A percentile compares a stretch with the other conserved stretches of the same genome.
These are phyloP conservation scores for Amanita thiersii DNA, from an alignment of 768 basidiomycete genomes.

Conservation along the genomic window DNA sequence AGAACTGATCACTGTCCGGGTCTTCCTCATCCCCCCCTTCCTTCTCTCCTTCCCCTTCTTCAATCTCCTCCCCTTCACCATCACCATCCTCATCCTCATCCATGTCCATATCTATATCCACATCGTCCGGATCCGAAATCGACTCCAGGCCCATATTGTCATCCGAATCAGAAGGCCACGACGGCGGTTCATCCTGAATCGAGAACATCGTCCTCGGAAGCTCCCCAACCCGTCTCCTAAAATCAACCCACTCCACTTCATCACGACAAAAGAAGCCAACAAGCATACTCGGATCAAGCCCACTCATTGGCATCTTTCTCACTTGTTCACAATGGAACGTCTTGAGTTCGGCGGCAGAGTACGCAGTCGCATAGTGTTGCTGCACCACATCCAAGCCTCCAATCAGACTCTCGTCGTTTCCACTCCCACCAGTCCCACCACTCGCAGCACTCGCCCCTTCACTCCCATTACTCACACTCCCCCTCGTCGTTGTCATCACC, in stretches of 20 bases:
- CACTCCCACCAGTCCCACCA: constrained; percentile 10
- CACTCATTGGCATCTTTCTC: constrained; percentile 87
- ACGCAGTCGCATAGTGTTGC: constrained; percentile 66
- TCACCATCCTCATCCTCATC: constrained; percentile 19
- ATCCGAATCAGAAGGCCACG: constrained; percentile 72
- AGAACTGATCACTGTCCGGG: constrained; percentile 34
- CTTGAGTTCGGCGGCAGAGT: constrained; percentile 61
- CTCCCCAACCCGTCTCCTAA: constrained; percentile 61
- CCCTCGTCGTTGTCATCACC: no score
- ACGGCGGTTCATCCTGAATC: constrained; percentile 81
- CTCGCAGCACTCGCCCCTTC: constrained; percentile 11
- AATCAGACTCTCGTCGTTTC: constrained; percentile 2
- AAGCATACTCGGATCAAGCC: constrained; percentile 95
- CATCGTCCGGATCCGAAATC: constrained; percentile 71
- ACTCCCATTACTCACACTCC: not conserved
- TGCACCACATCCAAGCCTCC: constrained; percentile 38
- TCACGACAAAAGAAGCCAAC: constrained; percentile 85
- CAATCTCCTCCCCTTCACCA: constrained; percentile 13
- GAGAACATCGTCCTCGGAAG: constrained; percentile 73
- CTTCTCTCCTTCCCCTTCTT: constrained; percentile 17
- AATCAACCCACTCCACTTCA: constrained; percentile 81
- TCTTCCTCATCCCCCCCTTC: constrained; percentile 16
- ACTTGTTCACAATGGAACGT: constrained; percentile 98
- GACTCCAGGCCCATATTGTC: constrained; percentile 75
- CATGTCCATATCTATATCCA: constrained; percentile 41